A percentile compares a stretch with the other conserved stretches of the same genome.
phyloP scores from a whole-genome alignment of 1,139 yeast species.

The Candida sanyaensis region DNA sequence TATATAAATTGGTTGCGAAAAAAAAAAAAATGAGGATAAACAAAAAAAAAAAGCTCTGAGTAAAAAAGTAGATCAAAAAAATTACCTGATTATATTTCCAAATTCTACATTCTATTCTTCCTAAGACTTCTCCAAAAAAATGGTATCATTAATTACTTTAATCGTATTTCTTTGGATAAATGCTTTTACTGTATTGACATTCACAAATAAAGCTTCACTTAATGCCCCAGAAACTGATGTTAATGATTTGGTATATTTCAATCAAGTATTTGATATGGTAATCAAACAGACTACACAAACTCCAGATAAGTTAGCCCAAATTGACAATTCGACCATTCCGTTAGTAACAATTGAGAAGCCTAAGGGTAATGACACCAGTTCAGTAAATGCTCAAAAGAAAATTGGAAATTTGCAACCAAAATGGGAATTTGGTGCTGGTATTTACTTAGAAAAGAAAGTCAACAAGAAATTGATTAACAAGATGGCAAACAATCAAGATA shows the following conservation, averaged over 20 bases:
- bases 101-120: not conserved
- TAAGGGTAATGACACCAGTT: not conserved
- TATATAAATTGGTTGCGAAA: slow-evolving; percentile 2
- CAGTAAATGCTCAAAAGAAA: slow-evolving; percentile 5
- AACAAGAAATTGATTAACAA: slow-evolving; percentile 14
- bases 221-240: slow-evolving; percentile 1
- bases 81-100: too few species aligned
- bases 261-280: slow-evolving; percentile 10
- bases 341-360: slow-evolving; percentile 1
- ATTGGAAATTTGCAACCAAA: slow-evolving; percentile 13
- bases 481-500: slow-evolving; percentile 2
- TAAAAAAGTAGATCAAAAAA: not conserved
- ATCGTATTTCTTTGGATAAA: not conserved
- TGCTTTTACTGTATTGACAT: not conserved
- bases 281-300: not conserved
- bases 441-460: slow-evolving; percentile 14
- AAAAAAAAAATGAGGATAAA: too few species aligned
- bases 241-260: slow-evolving; percentile 8
- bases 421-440: slow-evolving; percentile 14
- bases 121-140: not conserved
- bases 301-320: not conserved
- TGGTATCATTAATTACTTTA: not conserved
- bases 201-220: not conserved
- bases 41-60: not conserved
- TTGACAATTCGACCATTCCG: not conserved